Evolutionary conservation across 2,329 filamentous ascomycete genomes (phyloP).

Genomic region (Sporothrix pseudoabietina): DNA sequence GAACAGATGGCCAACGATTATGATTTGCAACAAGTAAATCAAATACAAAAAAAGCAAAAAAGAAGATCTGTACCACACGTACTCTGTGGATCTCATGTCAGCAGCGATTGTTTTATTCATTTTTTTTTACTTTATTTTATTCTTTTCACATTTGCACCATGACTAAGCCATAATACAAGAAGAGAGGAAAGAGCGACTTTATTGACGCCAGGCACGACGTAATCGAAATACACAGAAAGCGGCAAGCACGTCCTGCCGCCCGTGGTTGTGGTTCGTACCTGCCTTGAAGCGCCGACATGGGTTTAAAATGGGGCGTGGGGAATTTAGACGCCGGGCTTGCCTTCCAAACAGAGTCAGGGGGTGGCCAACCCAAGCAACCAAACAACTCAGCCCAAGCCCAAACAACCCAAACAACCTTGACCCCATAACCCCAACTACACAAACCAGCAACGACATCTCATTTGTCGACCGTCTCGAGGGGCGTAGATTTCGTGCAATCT

Average conservation of each 20-base stretch:
- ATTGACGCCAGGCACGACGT: no score
- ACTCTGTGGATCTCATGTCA: neutral
- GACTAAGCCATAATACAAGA: neutral
- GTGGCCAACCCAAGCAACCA: neutral
- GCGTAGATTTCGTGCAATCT: slow-evolving; percentile 12
- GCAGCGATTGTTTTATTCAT: neutral
- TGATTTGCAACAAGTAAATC: slow-evolving; percentile 12
- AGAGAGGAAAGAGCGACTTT: neutral
- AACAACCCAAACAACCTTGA: neutral
- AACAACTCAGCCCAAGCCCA: no score
- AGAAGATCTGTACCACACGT: neutral
- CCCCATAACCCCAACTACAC: neutral
- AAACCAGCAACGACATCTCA: slow-evolving; percentile 1
- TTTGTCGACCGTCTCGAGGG: slow-evolving; percentile 9
- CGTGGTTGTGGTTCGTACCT: slow-evolving; percentile 8
- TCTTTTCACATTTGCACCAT: neutral
- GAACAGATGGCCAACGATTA: neutral
- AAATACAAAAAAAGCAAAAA: neutral
- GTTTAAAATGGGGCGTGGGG: neutral
- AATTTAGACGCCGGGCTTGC: slow-evolving; percentile 17
- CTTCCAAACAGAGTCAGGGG: slow-evolving; percentile 3
- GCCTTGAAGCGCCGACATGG: slow-evolving; percentile 12
- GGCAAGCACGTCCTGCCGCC: neutral
- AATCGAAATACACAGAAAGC: neutral
- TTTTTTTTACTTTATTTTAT: neutral